phyloP scores from a whole-genome alignment of 208 protist genomes.

The Sergeia podlipaevii region DNA sequence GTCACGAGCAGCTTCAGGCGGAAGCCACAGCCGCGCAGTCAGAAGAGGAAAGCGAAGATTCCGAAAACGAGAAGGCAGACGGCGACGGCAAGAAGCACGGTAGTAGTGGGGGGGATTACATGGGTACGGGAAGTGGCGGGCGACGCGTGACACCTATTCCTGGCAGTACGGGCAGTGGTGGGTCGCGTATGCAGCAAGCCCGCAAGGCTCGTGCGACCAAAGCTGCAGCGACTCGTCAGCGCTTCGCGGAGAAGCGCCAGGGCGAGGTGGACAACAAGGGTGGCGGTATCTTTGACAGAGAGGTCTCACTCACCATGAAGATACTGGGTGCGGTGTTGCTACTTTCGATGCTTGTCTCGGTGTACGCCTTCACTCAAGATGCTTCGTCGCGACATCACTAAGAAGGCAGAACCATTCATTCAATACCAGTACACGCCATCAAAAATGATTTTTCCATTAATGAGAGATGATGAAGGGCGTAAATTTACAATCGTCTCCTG shows the following conservation, averaged over 20 bases:
- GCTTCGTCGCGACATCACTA: background rate
- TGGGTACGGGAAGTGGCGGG: background rate
- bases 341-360: conserved; percentile 7
- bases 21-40: background rate
- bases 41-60: conserved; percentile 3
- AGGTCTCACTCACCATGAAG: conserved; percentile 14
- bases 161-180: conserved; percentile 4
- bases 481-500: too few relatives aligned
- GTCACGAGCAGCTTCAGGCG: background rate
- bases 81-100: background rate
- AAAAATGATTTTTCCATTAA: too few relatives aligned
- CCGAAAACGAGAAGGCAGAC: background rate
- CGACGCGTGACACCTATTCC: too few relatives aligned
- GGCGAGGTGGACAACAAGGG: background rate
- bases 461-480: too few relatives aligned
- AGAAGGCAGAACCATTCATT: too few relatives aligned
- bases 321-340: conserved; percentile 16
- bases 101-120: background rate
- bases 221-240: conserved; percentile 3
- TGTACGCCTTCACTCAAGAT: conserved; percentile 2
- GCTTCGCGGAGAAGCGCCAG: conserved; percentile 5
- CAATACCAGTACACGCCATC: too few relatives aligned
- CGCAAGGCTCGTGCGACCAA: conserved; percentile 30
- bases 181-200: conserved; percentile 44
- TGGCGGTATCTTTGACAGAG: background rate